Evolutionary conservation across 352 stramenopile species (phyloP).

Genomic region (Porosira glacialis): DNA sequence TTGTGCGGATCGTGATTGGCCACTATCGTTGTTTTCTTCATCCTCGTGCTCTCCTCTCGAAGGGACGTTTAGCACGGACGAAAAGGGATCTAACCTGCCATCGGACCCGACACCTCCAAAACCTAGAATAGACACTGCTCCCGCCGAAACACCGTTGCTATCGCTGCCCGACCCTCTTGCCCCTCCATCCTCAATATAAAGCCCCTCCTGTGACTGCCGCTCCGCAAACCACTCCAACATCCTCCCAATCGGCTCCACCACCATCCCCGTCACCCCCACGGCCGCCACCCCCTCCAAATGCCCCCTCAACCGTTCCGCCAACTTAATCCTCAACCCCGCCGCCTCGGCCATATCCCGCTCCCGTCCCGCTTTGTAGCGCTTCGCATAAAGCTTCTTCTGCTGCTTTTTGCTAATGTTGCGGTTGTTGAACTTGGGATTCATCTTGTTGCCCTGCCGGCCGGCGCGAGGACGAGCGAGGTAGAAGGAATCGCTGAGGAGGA

Average conservation of each 20-base stretch:
- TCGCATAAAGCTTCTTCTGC: constrained; percentile 39
- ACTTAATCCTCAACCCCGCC: constrained; percentile 26
- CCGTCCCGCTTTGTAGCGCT: constrained; percentile 26
- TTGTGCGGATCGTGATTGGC: too few species aligned
- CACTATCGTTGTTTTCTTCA: constrained; percentile 2
- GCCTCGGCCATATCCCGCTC: constrained; percentile 31
- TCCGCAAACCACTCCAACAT: neutral
- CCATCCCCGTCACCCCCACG: neutral
- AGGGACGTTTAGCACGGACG: constrained; percentile 23
- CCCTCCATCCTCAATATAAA: neutral
- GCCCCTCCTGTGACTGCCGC: neutral
- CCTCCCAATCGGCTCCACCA: constrained; percentile 1
- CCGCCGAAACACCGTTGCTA: neutral
- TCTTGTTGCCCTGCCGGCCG: too few species aligned
- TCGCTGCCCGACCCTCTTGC: too few species aligned
- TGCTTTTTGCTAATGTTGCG: constrained; percentile 47
- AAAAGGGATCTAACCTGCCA: constrained; percentile 25
- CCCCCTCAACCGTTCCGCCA: constrained; percentile 24
- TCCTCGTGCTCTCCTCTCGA: constrained; percentile 2
- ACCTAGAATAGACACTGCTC: constrained; percentile 7
- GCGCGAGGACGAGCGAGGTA: constrained; percentile 33
- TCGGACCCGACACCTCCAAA: constrained; percentile 8
- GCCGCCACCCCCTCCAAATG: constrained; percentile 20
- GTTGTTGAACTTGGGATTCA: constrained; percentile 44
- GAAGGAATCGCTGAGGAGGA: constrained; percentile 39